These are phyloP conservation scores for Fusarium lateritium DNA, from an alignment of 2,329 filamentous ascomycete genomes.

Conservation along the genomic window DNA sequence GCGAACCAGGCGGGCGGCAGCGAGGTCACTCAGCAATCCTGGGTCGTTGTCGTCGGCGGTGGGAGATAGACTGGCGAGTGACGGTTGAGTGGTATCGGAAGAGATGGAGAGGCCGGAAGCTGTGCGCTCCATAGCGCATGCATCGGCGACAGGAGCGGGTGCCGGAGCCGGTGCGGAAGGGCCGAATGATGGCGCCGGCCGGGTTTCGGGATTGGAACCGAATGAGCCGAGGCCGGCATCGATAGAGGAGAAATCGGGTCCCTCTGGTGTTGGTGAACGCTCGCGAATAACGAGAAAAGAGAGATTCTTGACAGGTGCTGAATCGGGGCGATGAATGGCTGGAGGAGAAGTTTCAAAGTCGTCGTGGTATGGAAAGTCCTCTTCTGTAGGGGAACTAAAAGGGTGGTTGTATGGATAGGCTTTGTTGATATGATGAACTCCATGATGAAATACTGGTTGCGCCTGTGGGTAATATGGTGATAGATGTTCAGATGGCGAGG, in stretches of 20 bases:
- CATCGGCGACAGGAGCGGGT: constrained; percentile 27
- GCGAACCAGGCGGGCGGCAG: constrained; percentile 65
- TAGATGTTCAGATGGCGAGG: constrained; percentile 3
- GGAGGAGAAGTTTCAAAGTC: constrained; percentile 33
- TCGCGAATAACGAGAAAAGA: constrained; percentile 60
- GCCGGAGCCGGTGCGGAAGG: constrained; percentile 24
- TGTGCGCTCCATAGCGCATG: constrained; percentile 62
- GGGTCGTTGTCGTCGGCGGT: constrained; percentile 51
- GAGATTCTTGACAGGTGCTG: constrained; percentile 52
- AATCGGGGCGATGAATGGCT: constrained; percentile 39
- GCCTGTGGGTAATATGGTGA: constrained; percentile 16
- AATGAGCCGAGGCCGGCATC: constrained; percentile 36
- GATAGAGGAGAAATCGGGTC: constrained; percentile 31
- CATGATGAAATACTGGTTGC: constrained; percentile 8
- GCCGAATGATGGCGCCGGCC: constrained; percentile 38
- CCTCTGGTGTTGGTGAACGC: constrained; percentile 47
- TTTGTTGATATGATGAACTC: constrained; percentile 26
- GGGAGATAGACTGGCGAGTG: constrained; percentile 44
- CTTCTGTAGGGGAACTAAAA: constrained; percentile 20
- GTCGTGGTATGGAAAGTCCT: constrained; percentile 29
- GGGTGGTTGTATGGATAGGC: constrained; percentile 19
- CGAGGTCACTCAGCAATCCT: constrained; percentile 60
- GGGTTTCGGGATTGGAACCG: constrained; percentile 32
- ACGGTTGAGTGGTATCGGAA: constrained; percentile 56
- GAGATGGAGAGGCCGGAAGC: constrained; percentile 65